Evolutionary conservation across 352 stramenopile genomes (phyloP).

Genomic region (Salisapilia sapeloensis): DNA sequence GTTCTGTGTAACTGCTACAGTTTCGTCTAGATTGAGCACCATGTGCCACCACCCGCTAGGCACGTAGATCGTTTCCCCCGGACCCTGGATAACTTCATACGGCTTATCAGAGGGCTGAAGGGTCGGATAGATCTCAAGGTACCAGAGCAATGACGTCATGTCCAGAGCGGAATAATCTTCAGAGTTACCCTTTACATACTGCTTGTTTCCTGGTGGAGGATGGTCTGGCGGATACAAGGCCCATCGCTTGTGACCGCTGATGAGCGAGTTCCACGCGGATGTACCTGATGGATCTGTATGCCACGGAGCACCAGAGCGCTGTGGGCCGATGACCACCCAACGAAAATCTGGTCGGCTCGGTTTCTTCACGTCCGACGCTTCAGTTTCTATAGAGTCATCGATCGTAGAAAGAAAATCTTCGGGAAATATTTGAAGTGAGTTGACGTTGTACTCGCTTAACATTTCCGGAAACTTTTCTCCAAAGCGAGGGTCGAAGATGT

Average conservation of each 20-base stretch:
- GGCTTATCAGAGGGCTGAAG: constrained; percentile 51
- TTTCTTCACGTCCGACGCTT: not conserved
- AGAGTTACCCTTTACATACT: constrained; percentile 30
- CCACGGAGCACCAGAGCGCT: constrained; percentile 84
- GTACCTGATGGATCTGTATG: constrained; percentile 92
- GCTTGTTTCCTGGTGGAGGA: constrained; percentile 43
- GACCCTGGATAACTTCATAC: constrained; percentile 77
- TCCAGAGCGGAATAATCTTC: constrained; percentile 33
- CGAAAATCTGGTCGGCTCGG: constrained; percentile 47
- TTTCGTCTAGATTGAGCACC: constrained; percentile 91
- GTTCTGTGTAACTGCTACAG: constrained; percentile 94
- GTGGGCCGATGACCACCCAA: constrained; percentile 70
- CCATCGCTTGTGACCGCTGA: constrained; percentile 92
- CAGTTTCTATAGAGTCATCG: not conserved
- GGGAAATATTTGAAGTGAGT: constrained; percentile 47
- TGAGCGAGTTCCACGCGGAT: constrained; percentile 91
- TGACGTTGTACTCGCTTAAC: constrained; percentile 43
- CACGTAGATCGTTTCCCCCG: constrained; percentile 94
- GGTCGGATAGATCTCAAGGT: constrained; percentile 72
- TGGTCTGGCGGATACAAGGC: constrained; percentile 87
- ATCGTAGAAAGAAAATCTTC: constrained; percentile 41
- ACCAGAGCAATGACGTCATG: constrained; percentile 76
- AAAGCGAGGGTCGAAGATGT: constrained; percentile 78
- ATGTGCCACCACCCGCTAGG: constrained; percentile 95
- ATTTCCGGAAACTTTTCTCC: constrained; percentile 64